phyloP scores from a whole-genome alignment of 345 rosid genomes.

The Salix brachista region DNA sequence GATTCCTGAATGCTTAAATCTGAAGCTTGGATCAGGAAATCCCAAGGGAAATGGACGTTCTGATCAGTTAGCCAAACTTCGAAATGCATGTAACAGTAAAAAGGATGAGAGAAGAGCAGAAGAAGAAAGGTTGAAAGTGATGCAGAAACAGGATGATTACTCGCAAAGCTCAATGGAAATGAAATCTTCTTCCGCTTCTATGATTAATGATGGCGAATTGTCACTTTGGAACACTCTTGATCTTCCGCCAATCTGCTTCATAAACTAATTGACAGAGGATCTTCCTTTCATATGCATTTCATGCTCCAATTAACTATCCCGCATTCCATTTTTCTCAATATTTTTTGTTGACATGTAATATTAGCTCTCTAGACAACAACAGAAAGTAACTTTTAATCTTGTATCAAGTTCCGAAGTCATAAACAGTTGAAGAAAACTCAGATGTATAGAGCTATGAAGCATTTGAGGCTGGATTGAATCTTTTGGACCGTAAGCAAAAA shows the following conservation, averaged over 20 bases:
- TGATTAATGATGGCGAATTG: constrained; percentile 39
- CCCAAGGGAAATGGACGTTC: constrained; percentile 24
- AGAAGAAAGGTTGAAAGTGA: constrained; percentile 12
- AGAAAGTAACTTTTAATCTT: neutral
- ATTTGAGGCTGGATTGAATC: neutral
- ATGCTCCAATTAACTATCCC: neutral
- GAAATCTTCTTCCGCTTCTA: constrained; percentile 15
- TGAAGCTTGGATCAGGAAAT: constrained; percentile 32
- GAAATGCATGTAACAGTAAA: constrained; percentile 36
- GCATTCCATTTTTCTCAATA: constrained; percentile 5
- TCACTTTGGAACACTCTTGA: constrained; percentile 62
- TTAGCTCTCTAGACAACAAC: neutral
- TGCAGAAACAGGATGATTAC: constrained; percentile 16
- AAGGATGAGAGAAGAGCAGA: constrained; percentile 10
- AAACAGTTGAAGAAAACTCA: neutral
- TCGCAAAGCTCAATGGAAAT: constrained; percentile 15
- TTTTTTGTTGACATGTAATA: neutral
- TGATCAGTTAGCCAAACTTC: constrained; percentile 30
- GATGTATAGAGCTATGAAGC: neutral
- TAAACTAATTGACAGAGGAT: constrained; percentile 27
- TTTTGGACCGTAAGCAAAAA: neutral
- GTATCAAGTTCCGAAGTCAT: neutral
- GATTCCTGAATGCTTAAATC: constrained; percentile 48
- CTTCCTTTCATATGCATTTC: neutral
- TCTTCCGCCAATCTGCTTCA: constrained; percentile 59